phyloP scores from a whole-genome alignment of 106 monocot species.

The Gastrodia elata region DNA sequence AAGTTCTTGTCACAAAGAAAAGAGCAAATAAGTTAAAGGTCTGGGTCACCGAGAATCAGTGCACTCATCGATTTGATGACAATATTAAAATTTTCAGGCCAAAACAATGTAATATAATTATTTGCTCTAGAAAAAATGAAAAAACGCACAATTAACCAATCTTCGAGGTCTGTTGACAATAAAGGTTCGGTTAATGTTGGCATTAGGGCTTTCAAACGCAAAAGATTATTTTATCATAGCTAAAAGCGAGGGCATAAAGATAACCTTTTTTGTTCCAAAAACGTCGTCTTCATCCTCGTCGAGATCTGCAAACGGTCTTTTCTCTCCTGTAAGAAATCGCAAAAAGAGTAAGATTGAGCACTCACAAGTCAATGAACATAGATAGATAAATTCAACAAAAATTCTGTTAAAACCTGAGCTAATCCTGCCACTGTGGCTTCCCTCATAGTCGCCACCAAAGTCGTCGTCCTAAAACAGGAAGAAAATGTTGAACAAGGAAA shows the following conservation, averaged over 20 bases:
- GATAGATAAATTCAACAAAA: neutral
- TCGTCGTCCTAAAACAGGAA: constrained; percentile 17
- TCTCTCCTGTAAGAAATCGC: constrained; percentile 9
- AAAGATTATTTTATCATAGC: neutral
- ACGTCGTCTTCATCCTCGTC: constrained; percentile 25
- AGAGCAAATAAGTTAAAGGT: neutral
- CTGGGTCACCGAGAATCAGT: neutral
- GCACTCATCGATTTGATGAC: neutral
- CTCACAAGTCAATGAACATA: neutral
- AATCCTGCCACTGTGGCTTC: neutral
- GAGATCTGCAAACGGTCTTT: constrained; percentile 19
- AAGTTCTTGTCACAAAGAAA: neutral
- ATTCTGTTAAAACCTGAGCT: neutral
- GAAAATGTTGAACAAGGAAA: constrained; percentile 1
- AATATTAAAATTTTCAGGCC: neutral
- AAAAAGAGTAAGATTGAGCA: neutral
- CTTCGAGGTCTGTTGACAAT: neutral
- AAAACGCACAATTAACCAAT: neutral
- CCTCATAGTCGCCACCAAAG: constrained; percentile 17
- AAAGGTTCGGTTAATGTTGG: neutral
- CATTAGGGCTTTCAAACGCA: neutral
- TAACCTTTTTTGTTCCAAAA: constrained; percentile 21
- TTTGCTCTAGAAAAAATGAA: neutral
- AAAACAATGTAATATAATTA: neutral
- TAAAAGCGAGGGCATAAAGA: neutral